A percentile compares a stretch with the other conserved stretches of the same genome.
Evolutionary conservation across 441 rosid species (phyloP).

Genomic region (Pelargonium myrrhifolium): DNA sequence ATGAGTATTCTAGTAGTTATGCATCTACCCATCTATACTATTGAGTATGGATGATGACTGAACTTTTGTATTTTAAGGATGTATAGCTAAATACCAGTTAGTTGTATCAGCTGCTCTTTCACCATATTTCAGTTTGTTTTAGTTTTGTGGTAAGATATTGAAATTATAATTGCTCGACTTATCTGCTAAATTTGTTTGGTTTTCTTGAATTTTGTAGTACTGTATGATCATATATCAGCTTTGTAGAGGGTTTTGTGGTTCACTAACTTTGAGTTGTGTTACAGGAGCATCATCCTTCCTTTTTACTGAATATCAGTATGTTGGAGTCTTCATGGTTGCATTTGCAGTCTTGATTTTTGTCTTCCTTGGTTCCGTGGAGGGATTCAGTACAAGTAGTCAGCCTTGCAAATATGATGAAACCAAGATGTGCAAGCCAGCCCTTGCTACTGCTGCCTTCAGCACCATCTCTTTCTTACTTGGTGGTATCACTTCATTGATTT

Average conservation of each 20-base stretch:
- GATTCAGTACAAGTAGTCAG: conserved; percentile 72
- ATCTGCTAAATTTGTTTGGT: neutral
- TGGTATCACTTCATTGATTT: conserved; percentile 70
- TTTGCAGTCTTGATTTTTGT: conserved; percentile 74
- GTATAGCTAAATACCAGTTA: too few relatives aligned
- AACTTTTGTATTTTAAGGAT: too few relatives aligned
- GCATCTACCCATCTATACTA: too few relatives aligned
- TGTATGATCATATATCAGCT: neutral
- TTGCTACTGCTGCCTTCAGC: conserved; percentile 82
- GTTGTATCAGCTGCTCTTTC: neutral
- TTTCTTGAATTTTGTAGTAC: neutral
- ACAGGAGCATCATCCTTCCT: conserved; percentile 92
- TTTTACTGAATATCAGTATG: conserved; percentile 73
- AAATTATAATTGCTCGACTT: neutral
- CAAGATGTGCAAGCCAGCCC: conserved; percentile 80
- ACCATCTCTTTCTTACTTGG: conserved; percentile 76
- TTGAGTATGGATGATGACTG: too few relatives aligned
- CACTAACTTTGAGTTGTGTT: conserved; percentile 19
- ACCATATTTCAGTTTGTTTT: neutral
- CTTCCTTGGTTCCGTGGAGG: conserved; percentile 88
- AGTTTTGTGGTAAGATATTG: neutral
- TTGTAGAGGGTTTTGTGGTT: neutral
- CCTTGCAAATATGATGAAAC: conserved; percentile 60
- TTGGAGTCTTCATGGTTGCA: conserved; percentile 75
- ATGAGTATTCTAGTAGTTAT: neutral